Evolutionary conservation across 2,329 filamentous ascomycete genomes (phyloP).

Genomic region (Scolecobasidium constrictum): DNA sequence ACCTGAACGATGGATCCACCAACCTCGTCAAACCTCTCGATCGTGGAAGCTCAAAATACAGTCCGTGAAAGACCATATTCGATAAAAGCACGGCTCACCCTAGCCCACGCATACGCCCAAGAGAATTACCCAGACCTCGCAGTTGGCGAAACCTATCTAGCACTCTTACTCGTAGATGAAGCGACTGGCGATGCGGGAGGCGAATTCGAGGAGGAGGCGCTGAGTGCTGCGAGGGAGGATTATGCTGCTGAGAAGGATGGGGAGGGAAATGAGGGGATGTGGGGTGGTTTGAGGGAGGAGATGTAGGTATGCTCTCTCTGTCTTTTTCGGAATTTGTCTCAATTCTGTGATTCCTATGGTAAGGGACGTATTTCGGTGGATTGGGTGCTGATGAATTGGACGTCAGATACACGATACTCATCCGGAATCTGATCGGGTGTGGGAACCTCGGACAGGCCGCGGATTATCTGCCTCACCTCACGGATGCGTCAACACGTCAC

Average conservation of each 20-base stretch:
- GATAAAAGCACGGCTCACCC: constrained; percentile 35
- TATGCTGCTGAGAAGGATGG: constrained; percentile 6
- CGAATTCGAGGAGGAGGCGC: constrained; percentile 66
- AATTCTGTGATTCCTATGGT: neutral
- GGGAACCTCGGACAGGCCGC: constrained; percentile 1
- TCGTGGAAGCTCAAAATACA: neutral
- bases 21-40: too few species aligned
- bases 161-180: constrained; percentile 77
- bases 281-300: neutral
- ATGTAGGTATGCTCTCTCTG: constrained; percentile 6
- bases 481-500: too few species aligned
- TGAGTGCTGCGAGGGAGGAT: constrained; percentile 30
- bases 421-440: neutral
- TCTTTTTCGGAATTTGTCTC: too few species aligned
- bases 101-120: constrained; percentile 59
- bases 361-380: too few species aligned
- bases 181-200: constrained; percentile 65
- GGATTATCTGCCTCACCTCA: constrained; percentile 1
- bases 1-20: neutral
- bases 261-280: neutral
- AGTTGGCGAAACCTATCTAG: constrained; percentile 79
- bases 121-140: constrained; percentile 85
- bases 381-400: too few species aligned
- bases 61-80: constrained; percentile 1
- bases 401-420: constrained; percentile 6